Conservation (phyloP, 2,329 filamentous ascomycete species). For the Ceratocystis cacaofunesta region DNA sequence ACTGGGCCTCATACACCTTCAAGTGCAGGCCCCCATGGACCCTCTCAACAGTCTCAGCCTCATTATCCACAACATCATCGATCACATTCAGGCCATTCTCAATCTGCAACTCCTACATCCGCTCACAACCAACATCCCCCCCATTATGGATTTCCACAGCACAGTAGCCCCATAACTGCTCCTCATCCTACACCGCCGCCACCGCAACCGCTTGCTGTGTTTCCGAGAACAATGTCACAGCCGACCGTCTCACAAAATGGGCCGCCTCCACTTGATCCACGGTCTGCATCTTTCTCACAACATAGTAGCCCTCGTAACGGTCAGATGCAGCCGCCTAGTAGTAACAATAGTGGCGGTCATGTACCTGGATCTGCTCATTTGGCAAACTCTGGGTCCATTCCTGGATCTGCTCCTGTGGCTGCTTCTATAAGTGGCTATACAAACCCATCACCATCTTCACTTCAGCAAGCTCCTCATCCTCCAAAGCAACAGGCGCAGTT, state of each 20-base stretch:
- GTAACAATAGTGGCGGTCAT: not conserved
- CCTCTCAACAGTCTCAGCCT: conserved; percentile 19
- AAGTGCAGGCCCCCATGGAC: not conserved
- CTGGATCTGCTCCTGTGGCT: not conserved
- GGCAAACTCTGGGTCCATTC: not conserved
- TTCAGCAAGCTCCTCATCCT: conserved; percentile 2
- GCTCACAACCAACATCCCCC: conserved; percentile 40
- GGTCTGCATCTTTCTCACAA: conserved; percentile 14
- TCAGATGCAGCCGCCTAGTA: conserved; percentile 1
- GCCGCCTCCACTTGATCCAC: conserved; percentile 22
- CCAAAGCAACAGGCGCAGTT: not conserved
- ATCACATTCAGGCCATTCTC: conserved; percentile 43
- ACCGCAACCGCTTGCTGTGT: not conserved
- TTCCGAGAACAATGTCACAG: conserved; percentile 35
- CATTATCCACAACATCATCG: conserved; percentile 30
- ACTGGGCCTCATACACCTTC: not conserved
- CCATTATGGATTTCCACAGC: conserved; percentile 27
- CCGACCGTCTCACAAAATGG: conserved; percentile 39
- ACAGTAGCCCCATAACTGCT: conserved; percentile 38
- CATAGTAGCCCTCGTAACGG: conserved; percentile 7
- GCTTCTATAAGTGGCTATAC: not conserved
- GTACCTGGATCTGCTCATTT: not conserved
- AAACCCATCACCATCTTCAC: not conserved
- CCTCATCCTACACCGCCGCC: conserved; percentile 27
- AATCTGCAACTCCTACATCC: conserved; percentile 44